Evolutionary conservation across 2,329 filamentous ascomycete species (phyloP).

Genomic region (Beauveria scarabaeidicola): DNA sequence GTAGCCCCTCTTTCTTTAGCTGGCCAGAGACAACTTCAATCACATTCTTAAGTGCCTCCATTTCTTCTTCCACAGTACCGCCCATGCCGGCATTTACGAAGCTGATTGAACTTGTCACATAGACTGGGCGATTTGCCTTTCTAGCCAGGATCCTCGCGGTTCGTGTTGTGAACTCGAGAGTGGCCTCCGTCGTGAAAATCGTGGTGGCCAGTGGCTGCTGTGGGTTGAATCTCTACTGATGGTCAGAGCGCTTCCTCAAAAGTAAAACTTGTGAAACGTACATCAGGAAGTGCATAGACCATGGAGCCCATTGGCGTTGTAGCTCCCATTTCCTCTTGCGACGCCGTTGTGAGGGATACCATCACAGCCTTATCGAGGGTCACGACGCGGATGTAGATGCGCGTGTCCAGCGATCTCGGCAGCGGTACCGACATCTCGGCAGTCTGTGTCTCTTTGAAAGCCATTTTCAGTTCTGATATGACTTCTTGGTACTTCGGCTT

Average conservation of each 20-base stretch:
- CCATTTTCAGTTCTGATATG: constrained; percentile 16
- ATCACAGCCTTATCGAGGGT: constrained; percentile 49
- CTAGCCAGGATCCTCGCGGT: constrained; percentile 77
- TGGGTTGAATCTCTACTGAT: constrained; percentile 40
- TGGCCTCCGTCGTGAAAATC: constrained; percentile 66
- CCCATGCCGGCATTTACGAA: constrained; percentile 66
- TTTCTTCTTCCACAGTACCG: constrained; percentile 83
- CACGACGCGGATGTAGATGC: constrained; percentile 52
- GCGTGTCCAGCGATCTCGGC: constrained; percentile 51
- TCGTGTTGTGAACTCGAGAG: constrained; percentile 78
- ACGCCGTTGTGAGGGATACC: constrained; percentile 52
- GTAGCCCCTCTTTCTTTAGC: constrained; percentile 17
- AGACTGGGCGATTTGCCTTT: constrained; percentile 65
- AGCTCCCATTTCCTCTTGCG: constrained; percentile 41
- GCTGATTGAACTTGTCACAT: constrained; percentile 82
- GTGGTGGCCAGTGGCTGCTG: constrained; percentile 65
- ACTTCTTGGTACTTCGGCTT: background rate
- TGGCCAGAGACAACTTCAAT: constrained; percentile 52
- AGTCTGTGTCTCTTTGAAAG: constrained; percentile 14
- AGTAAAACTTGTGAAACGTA: constrained; percentile 30
- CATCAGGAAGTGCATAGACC: constrained; percentile 88
- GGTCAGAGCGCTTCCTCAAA: background rate
- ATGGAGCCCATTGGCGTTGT: constrained; percentile 70
- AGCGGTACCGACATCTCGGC: constrained; percentile 50
- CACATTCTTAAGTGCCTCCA: constrained; percentile 73